Evolutionary conservation across 2,329 filamentous ascomycete genomes (phyloP), one percentile per base, ranked within the genome.

Genomic region (Orbilia brochopaga): DNA sequence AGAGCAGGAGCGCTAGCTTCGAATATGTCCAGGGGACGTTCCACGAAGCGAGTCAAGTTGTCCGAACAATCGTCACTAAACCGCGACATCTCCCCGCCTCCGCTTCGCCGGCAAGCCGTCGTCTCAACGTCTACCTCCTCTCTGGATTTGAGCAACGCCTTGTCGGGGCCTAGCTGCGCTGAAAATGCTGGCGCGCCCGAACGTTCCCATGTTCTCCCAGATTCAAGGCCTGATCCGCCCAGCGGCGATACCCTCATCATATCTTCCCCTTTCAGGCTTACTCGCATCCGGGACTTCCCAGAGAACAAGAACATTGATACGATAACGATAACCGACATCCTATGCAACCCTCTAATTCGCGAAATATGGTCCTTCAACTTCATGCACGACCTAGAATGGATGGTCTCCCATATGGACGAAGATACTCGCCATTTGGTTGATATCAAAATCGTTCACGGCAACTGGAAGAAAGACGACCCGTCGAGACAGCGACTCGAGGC

Each of bases 291-390:
- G 27, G 88, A 90, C 75, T 80, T 92, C 0, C 82, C 86, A 1
- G 78, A 81, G 1, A 78, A 80, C 0, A 80, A 83, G 72, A 94
- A 95, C 79, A 80, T 82, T 23, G 89, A 89, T 78, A 83, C 90
- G 0, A 79, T 93, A 35, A 83, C 82, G 0, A 81, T 94, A 8
- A 80, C 81, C 2, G 88, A 91, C 66, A 83, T 95, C 4, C 82
- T 95, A 0, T 86, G 89, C 0, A 87, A 92, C 77, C 89, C 90
- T 0, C 81, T 91, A 73, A 90, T 94, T 61, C 83, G 84, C 42
- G 86, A 89, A 76, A 86, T 85, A 74, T 90, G 88, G 88, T 83
- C 88, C 61, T 90, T 90, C 78, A 90, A 90, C 76, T 90, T 81
- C 61, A 77, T 89, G 1, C 85, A 89, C 73, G 84, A 89, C 74